Evolutionary conservation across 2,329 filamentous ascomycete species (phyloP), one percentile per base, ranked within the genome.

Genomic region (Arthrinium phaeospermum): DNA sequence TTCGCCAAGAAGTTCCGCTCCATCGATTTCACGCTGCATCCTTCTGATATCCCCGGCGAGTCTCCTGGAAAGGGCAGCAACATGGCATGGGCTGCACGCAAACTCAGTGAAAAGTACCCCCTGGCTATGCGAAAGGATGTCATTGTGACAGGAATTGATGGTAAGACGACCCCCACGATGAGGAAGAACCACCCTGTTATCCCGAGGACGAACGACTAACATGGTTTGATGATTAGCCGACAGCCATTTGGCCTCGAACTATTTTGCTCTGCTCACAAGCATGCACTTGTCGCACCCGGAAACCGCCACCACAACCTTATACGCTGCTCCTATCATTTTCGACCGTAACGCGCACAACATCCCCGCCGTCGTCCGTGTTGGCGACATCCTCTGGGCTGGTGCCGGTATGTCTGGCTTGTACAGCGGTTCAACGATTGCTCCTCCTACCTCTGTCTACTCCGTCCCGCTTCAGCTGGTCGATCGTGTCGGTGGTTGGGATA

Each of bases 31-130:
- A 93, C 91, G 3, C 81, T 93, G 16, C 92, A 94, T 77, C 92
- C 92, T 0, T 82, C 85, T 30, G 89, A 90, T 71, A 89, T 94
- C 70, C 87, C 88, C 4, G 90, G 90, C 16, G 92, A 94, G 79
- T 89, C 91, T 69, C 90, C 91, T 71, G 92, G 92, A 72, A 94
- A 94, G 79, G 92, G 92, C 75, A 94, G 92, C 83, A 94, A 94
- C 80, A 86, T 92, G 73, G 89, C 89, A 70, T 94, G 91, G 90
- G 91, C 91, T 24, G 92, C 91, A 13, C 88, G 88, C 75, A 90
- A 91, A 79, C 85, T 92, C 70, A 91, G 90, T 79, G 86, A 88
- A 76, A 90, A 87, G 76, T 92, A 93, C 76, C 79, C 86, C 6
- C 82, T 87, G 72, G 79, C 79, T 10, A 76, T 82, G 75, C 85